These are phyloP conservation scores for Cercospora sesami DNA, from an alignment of 2,329 filamentous ascomycete species.

Conservation along the genomic window DNA sequence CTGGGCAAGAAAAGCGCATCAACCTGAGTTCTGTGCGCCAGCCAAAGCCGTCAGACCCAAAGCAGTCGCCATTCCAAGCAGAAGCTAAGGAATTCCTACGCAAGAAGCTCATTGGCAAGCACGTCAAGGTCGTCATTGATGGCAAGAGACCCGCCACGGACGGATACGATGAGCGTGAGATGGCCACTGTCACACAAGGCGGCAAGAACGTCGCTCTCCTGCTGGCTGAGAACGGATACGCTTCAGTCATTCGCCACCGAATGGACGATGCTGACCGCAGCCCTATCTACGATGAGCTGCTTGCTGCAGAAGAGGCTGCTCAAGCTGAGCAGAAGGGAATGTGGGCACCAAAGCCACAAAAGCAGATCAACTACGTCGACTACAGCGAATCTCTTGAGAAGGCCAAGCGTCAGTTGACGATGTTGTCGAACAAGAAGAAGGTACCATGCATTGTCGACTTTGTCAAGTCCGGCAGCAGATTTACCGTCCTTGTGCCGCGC, in stretches of 20 bases:
- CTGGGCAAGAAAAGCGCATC: constrained; percentile 82
- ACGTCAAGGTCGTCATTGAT: constrained; percentile 84
- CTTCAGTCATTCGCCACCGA: constrained; percentile 89
- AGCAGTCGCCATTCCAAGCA: constrained; percentile 83
- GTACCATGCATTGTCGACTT: constrained; percentile 94
- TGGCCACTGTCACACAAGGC: constrained; percentile 80
- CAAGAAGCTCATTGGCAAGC: constrained; percentile 93
- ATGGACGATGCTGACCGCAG: constrained; percentile 93
- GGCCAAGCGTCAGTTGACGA: constrained; percentile 87
- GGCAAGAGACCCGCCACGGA: constrained; percentile 87
- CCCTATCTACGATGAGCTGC: constrained; percentile 86
- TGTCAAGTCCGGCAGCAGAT: constrained; percentile 94
- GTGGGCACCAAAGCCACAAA: constrained; percentile 87
- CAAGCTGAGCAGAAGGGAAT: constrained; percentile 90
- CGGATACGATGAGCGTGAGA: constrained; percentile 90
- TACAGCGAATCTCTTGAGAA: constrained; percentile 92
- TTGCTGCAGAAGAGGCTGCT: constrained; percentile 75
- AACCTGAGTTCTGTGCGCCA: constrained; percentile 91
- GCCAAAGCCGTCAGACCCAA: constrained; percentile 82
- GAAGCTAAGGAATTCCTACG: constrained; percentile 96
- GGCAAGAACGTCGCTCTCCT: constrained; percentile 82
- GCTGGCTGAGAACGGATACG: constrained; percentile 90
- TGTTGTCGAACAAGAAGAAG: constrained; percentile 85
- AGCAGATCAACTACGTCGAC: constrained; percentile 79
- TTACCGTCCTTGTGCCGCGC: constrained; percentile 85